Evolutionary conservation across 1,139 yeast genomes (phyloP).

Genomic region (Arxiozyma bovina): DNA sequence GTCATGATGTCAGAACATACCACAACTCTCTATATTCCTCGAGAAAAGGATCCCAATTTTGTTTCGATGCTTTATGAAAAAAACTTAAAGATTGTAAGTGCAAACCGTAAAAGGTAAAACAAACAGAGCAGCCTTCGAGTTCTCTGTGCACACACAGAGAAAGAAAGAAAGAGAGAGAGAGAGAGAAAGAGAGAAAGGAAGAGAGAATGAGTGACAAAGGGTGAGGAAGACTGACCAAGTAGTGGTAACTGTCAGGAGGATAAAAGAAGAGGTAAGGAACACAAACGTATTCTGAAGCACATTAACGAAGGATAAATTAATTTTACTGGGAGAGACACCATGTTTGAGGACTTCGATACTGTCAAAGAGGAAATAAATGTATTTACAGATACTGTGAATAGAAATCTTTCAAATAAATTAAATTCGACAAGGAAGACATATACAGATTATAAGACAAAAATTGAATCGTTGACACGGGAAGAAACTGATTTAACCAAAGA

Average conservation of each 20-base stretch:
- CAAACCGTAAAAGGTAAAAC: background rate
- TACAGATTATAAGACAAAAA: background rate
- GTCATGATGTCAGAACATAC: too few species aligned
- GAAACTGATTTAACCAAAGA: background rate
- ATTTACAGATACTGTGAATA: slow-evolving; percentile 1
- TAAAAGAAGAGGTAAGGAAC: background rate
- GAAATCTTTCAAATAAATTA: background rate
- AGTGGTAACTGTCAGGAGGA: background rate
- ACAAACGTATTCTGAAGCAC: too few species aligned
- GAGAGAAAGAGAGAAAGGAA: too few species aligned
- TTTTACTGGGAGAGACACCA: background rate
- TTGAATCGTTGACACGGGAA: background rate
- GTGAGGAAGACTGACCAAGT: background rate
- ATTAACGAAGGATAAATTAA: too few species aligned
- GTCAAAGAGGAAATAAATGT: slow-evolving; percentile 13
- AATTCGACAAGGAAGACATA: background rate
- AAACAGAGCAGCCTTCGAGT: background rate
- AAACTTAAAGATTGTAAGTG: background rate
- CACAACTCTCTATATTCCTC: background rate
- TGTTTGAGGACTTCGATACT: background rate
- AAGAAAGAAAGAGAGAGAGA: too few species aligned
- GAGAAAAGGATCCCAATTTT: background rate
- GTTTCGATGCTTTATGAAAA: background rate
- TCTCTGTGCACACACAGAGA: background rate
- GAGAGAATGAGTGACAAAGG: background rate